Conservation (phyloP, 2,329 filamentous ascomycete genomes). For the Zelopaecilomyces penicillatus region DNA sequence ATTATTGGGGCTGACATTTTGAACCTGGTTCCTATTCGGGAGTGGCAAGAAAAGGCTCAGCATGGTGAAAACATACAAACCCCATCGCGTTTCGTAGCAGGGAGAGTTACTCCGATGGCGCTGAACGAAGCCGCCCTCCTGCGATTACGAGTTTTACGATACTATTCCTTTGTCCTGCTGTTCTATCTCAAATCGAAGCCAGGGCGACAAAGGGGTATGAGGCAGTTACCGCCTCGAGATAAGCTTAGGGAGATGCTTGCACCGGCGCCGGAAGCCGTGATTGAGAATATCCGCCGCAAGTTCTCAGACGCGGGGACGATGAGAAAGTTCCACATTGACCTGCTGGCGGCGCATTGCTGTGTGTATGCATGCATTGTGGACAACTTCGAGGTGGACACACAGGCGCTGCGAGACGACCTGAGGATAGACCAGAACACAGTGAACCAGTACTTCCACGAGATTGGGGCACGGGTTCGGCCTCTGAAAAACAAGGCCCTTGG, state of each 20-base stretch:
- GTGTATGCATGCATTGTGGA: slow-evolving; percentile 64
- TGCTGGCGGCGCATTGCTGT: slow-evolving; percentile 65
- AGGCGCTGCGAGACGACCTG: slow-evolving; percentile 62
- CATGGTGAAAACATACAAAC: slow-evolving; percentile 48
- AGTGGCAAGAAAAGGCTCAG: slow-evolving; percentile 64
- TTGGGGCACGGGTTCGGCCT: slow-evolving; percentile 60
- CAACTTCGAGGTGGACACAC: slow-evolving; percentile 63
- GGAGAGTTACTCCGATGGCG: slow-evolving; percentile 47
- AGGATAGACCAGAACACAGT: slow-evolving; percentile 63
- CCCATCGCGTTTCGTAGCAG: slow-evolving; percentile 56
- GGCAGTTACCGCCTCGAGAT: slow-evolving; percentile 50
- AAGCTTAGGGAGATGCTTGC: slow-evolving; percentile 50
- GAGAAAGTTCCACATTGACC: slow-evolving; percentile 62
- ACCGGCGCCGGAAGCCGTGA: slow-evolving; percentile 51
- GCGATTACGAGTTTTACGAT: slow-evolving; percentile 51
- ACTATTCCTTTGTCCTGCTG: slow-evolving; percentile 48
- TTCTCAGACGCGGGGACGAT: slow-evolving; percentile 59
- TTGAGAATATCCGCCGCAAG: slow-evolving; percentile 59
- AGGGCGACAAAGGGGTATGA: slow-evolving; percentile 38
- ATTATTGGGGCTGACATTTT: slow-evolving; percentile 63
- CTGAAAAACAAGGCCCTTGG: slow-evolving; percentile 55
- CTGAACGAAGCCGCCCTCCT: slow-evolving; percentile 44
- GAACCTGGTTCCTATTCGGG: slow-evolving; percentile 57
- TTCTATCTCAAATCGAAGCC: slow-evolving; percentile 42
- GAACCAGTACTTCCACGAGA: slow-evolving; percentile 63